Percentiles rank a stretch among this genome's conserved stretches.
Evolutionary conservation across 2,329 filamentous ascomycete species (phyloP).

Genomic region (Colletotrichum tropicicola): DNA sequence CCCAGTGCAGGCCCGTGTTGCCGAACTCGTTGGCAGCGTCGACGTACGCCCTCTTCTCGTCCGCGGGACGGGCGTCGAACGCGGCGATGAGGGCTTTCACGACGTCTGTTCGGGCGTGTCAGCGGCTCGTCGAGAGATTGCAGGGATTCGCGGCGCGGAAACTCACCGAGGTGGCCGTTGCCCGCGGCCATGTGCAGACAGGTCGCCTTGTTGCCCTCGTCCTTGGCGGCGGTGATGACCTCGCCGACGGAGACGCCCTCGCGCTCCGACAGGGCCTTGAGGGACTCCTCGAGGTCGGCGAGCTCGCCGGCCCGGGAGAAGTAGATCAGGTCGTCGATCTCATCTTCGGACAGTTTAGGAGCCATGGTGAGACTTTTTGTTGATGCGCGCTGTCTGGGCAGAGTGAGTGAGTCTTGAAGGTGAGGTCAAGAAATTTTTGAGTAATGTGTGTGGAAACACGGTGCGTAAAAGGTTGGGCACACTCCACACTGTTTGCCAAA

Average conservation of each 20-base stretch:
- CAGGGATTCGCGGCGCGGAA: neutral
- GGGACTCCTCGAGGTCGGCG: conserved; percentile 67
- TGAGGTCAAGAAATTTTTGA: conserved; percentile 29
- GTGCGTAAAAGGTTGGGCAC: neutral
- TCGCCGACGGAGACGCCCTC: conserved; percentile 68
- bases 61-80: conserved; percentile 48
- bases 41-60: conserved; percentile 62
- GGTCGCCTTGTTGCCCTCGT: conserved; percentile 80
- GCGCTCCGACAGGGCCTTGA: conserved; percentile 69
- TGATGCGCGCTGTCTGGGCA: neutral
- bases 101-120: conserved; percentile 44
- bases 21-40: conserved; percentile 81
- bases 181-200: conserved; percentile 92
- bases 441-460: conserved; percentile 28
- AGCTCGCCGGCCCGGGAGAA: conserved; percentile 82
- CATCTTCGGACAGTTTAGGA: conserved; percentile 73
- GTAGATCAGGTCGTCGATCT: conserved; percentile 93
- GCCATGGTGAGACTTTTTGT: conserved; percentile 47
- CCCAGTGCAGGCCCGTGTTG: conserved; percentile 95
- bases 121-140: neutral
- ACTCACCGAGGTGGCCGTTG: conserved; percentile 83
- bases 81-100: conserved; percentile 53
- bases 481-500: conserved; percentile 15
- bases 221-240: conserved; percentile 75
- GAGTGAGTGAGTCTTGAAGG: conserved; percentile 6